Percentiles rank a stretch among this genome's conserved stretches.
These are phyloP conservation scores for Anthracocystis walkeri DNA, from an alignment of 1,284 basidiomycete species.

Conservation along the genomic window DNA sequence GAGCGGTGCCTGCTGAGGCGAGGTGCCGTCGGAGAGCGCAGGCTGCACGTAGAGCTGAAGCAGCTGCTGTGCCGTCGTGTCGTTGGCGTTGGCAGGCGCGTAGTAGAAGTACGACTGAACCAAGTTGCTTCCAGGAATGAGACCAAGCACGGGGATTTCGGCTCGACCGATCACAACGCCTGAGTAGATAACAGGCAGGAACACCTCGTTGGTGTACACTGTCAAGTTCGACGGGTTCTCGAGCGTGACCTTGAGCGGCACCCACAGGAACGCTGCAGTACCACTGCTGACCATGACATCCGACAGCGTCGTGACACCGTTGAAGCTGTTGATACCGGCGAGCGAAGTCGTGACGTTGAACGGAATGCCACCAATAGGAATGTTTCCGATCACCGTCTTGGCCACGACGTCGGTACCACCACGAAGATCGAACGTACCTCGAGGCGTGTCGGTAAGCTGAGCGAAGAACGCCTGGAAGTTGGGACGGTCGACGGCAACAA, in stretches of 20 bases:
- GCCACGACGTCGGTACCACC: conserved; percentile 77
- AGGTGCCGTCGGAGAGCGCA: conserved; percentile 22
- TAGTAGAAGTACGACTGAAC: conserved; percentile 78
- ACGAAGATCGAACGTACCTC: conserved; percentile 73
- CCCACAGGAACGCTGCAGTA: conserved; percentile 43
- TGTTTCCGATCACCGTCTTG: conserved; percentile 77
- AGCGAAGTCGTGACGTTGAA: conserved; percentile 76
- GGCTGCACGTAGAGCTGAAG: conserved; percentile 65
- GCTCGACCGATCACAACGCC: conserved; percentile 71
- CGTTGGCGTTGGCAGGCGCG: conserved; percentile 76
- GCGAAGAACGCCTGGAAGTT: conserved; percentile 76
- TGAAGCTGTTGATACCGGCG: conserved; percentile 71
- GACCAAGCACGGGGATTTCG: conserved; percentile 71
- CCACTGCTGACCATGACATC: conserved; percentile 57
- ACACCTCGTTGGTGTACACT: conserved; percentile 75
- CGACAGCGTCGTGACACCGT: conserved; percentile 71
- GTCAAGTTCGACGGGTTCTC: conserved; percentile 73
- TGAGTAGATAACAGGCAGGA: conserved; percentile 76
- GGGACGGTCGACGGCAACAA: conserved; percentile 74
- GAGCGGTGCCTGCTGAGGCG: conserved; percentile 25
- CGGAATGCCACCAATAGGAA: conserved; percentile 77
- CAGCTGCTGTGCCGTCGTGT: conserved; percentile 75
- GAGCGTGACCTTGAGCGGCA: conserved; percentile 49
- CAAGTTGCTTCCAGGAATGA: conserved; percentile 76
- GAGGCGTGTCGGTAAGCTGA: conserved; percentile 74